Evolutionary conservation across 192 early-diverging fungal genomes (phyloP), one percentile per base, ranked within the genome.

Genomic region (Dimargaris xerosporica): DNA sequence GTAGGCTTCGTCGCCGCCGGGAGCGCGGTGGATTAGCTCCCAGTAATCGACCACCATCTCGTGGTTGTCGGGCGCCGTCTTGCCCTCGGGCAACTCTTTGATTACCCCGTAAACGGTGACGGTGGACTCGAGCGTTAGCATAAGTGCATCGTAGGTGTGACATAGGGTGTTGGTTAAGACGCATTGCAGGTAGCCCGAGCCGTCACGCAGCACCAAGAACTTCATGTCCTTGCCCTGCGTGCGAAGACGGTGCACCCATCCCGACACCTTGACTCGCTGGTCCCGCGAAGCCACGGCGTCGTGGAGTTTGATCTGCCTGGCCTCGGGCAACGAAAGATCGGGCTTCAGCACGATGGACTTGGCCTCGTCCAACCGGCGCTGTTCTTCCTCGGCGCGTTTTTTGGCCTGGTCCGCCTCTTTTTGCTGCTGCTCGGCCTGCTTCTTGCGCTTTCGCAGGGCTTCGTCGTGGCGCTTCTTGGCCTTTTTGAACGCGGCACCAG

Each of bases 221-320:
- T 85, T 87, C 87, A 99, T 88, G 76, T 94, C 89, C 73, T 91
- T 93, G 60, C 96, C 96, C 75, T 99, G 96, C 43, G 87, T 86
- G 61, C 96, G 89, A 66, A 88, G 77, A 31, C 91, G 84, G 78
- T 94, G 91, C 61, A 98, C 93, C 96, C 96, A 99, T 43, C 94
- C 96, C 25, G 78, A 83, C 3, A 99, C 80, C 69, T 78, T 82
- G 67, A 97, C 87, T 52, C 94, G 85, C 64, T 73, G 78, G 51
- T 80, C 84, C 62, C 91, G 85, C 71, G 78, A 73, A 46, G 73
- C 72, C 31, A 76, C 69, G 25, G 76, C 67, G 39, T 92, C 69
- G 62, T 75, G 64, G 64, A 96, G 85, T 67, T 86, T 86, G 78
- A 94, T 92, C 85, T 81, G 74, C 66, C 72, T 69, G n/a, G 93